Conservation (phyloP, 1,284 basidiomycete species). For the Schizophyllum amplum region DNA sequence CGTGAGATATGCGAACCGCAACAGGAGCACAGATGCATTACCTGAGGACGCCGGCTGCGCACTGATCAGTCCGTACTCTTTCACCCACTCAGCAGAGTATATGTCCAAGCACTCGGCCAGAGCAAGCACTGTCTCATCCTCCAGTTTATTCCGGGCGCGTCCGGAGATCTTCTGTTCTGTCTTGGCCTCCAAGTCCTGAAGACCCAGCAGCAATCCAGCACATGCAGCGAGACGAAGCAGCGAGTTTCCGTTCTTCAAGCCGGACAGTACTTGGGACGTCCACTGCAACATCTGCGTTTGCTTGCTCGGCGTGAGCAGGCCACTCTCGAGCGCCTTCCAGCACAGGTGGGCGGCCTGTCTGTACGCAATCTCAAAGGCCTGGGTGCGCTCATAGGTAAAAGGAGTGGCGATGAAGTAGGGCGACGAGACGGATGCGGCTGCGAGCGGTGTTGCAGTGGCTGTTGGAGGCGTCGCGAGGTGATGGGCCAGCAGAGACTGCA, state of each 20-base stretch:
- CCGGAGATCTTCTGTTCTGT: conserved; percentile 13
- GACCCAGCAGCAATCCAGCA: conserved; percentile 54
- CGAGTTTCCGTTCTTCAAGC: conserved; percentile 54
- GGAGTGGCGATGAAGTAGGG: conserved; percentile 43
- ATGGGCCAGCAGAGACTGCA: conserved; percentile 55
- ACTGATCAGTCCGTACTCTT: conserved; percentile 1
- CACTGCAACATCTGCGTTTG: conserved; percentile 38
- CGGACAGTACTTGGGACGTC: conserved; percentile 48
- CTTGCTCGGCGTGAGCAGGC: conserved; percentile 21
- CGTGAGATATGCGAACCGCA: not conserved
- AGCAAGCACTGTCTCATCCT: conserved; percentile 58
- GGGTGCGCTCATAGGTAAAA: conserved; percentile 40
- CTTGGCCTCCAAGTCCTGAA: conserved; percentile 37
- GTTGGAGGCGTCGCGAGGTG: conserved; percentile 43
- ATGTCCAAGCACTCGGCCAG: conserved; percentile 65
- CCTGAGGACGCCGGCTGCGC: conserved; percentile 13
- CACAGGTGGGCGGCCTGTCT: conserved; percentile 57
- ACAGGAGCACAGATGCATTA: conserved; percentile 11
- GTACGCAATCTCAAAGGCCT: conserved; percentile 48
- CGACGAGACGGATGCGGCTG: conserved; percentile 57
- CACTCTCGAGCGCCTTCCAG: conserved; percentile 28
- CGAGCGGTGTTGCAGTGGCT: conserved; percentile 51
- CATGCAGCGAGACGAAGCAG: conserved; percentile 51
- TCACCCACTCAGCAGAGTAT: conserved; percentile 26
- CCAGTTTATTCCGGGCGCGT: conserved; percentile 32